phyloP scores from a whole-genome alignment of 192 early-diverging fungal genomes.

The Chytriomyces sp. region DNA sequence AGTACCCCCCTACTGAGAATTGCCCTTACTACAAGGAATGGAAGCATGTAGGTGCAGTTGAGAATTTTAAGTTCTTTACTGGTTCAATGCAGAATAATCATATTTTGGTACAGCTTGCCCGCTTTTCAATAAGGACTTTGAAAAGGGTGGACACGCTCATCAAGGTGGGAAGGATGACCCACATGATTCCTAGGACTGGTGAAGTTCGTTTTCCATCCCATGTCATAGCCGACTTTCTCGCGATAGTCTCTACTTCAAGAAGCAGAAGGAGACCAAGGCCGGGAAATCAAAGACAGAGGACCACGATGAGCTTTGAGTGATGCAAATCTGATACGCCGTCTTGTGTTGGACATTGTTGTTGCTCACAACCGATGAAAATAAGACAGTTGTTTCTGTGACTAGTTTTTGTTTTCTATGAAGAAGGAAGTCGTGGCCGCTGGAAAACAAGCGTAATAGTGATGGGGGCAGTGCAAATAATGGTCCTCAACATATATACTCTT shows the following conservation, averaged over 20 bases:
- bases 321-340: neutral
- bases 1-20: conserved; percentile 41
- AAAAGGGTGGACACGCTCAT: conserved; percentile 20
- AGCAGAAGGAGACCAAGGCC: neutral
- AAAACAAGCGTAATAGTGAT: conserved; percentile 44
- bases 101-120: too few relatives aligned
- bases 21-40: conserved; percentile 48
- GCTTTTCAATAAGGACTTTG: conserved; percentile 22
- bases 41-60: conserved; percentile 21
- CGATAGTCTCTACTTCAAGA: neutral
- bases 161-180: conserved; percentile 13
- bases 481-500: conserved; percentile 33
- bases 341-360: neutral
- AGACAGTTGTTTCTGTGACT: neutral
- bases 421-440: conserved; percentile 18
- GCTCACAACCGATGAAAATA: neutral
- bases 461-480: conserved; percentile 46
- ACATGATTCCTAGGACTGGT: conserved; percentile 14
- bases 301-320: conserved; percentile 7
- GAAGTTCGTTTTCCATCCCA: neutral
- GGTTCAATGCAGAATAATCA: too few relatives aligned
- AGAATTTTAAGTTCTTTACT: too few relatives aligned
- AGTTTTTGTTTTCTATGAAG: too few relatives aligned
- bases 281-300: neutral
- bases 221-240: too few relatives aligned